Evolutionary conservation across 805 yeast genomes (phyloP), one percentile per base, ranked within the genome.

Genomic region (Candida argentea): DNA sequence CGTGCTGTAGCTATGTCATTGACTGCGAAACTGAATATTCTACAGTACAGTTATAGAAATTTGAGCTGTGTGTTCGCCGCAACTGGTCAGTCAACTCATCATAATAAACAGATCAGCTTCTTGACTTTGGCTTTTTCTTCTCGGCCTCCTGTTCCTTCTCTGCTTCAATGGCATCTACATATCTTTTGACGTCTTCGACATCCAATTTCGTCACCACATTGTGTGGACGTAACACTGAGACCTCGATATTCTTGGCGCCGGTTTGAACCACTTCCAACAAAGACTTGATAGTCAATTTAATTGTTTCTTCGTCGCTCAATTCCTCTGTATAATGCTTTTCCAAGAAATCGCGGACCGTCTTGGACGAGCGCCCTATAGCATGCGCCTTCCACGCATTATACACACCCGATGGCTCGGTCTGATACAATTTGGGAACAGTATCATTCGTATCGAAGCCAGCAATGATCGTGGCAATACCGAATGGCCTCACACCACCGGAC

Each of bases 371-470:
- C 33, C 98, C 98, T 47, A 91, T 91, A 12, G 97, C 86, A 50
- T 84, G 89, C 19, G 97, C 96, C 54, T 87, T 84, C 98, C 98
- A 91, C 3, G 95, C 94, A 26, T 93, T 83, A 52, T 80, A 89
- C 39, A 91, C 89, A 15, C 98, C 98, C 26, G 94, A 82, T 24
- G 98, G 98, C 55, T 91, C 98, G 8, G 98, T 91, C 55, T 83
- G 93, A 59, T 78, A 91, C 40, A 91, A 69, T 51, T 73, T 77
- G 25, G 97, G 96, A 19, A 67, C 70, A 14, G 57, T 57, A 56
- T 85, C 95, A 46, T 79, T 77, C 30, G 78, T 77, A 60, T 91
- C 97, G 46, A 91, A 91, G 1, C 98, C 98, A 14, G 94, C 95
- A 52, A 91, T 82, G 45, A 91, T 65, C 16, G 96, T 91, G 28